A percentile compares a stretch with the other conserved stretches of the same genome.
Conservation (phyloP, 345 rosid genomes). For the Syzygium aqueum region DNA sequence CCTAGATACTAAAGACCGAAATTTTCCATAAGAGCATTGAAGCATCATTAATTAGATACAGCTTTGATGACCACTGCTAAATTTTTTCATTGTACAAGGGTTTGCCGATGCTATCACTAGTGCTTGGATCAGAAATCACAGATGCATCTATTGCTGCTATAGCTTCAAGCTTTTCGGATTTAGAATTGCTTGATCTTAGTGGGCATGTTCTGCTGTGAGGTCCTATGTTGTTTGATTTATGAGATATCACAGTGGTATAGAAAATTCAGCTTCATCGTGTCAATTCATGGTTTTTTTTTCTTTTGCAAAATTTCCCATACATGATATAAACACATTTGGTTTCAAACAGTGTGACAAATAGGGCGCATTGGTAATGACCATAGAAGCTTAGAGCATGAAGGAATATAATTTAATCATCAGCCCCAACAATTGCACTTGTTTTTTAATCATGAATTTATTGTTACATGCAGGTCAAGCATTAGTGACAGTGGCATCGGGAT, state of each 20-base stretch:
- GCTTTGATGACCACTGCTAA: background rate
- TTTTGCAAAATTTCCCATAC: background rate
- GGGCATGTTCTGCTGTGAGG: slow-evolving; percentile 52
- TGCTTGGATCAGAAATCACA: slow-evolving; percentile 80
- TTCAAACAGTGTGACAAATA: background rate
- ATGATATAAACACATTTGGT: background rate
- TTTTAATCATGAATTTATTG: background rate
- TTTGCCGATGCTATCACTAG: slow-evolving; percentile 87
- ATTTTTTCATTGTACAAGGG: slow-evolving; percentile 36
- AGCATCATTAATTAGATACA: background rate
- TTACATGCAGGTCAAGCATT: slow-evolving; percentile 70
- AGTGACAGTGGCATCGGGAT: slow-evolving; percentile 96
- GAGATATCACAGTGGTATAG: background rate
- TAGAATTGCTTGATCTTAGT: slow-evolving; percentile 92
- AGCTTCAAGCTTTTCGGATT: slow-evolving; percentile 57
- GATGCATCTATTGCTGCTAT: slow-evolving; percentile 97
- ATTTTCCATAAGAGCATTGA: background rate
- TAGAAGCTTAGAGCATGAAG: background rate
- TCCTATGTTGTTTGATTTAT: background rate
- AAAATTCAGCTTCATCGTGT: background rate
- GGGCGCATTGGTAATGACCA: background rate
- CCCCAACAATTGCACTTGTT: background rate
- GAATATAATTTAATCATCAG: background rate
- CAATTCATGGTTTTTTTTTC: background rate
- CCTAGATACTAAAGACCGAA: background rate